Evolutionary conservation across 1,139 yeast genomes (phyloP).

Genomic region (Barnettozyma hawaiiensis): DNA sequence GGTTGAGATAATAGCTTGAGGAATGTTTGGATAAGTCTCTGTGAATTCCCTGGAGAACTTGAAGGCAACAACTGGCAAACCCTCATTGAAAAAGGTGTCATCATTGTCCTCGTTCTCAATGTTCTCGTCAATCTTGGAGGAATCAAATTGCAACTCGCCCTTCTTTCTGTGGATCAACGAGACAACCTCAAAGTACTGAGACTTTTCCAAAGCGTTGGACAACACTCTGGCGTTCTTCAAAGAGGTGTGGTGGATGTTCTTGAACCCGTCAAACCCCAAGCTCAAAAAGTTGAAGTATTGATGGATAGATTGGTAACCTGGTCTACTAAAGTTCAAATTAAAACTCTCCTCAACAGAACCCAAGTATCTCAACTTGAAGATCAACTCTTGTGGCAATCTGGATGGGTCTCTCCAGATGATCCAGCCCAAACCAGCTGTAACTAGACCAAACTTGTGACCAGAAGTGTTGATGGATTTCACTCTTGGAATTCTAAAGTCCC

Average conservation of each 20-base stretch:
- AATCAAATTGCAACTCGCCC: slow-evolving; percentile 30
- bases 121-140: slow-evolving; percentile 20
- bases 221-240: slow-evolving; percentile 66
- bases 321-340: slow-evolving; percentile 83
- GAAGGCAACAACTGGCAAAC: slow-evolving; percentile 89
- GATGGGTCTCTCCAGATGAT: slow-evolving; percentile 68
- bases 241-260: slow-evolving; percentile 55
- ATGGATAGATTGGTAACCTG: slow-evolving; percentile 85
- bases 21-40: slow-evolving; percentile 66
- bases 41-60: slow-evolving; percentile 56
- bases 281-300: slow-evolving; percentile 79
- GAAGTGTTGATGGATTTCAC: slow-evolving; percentile 87
- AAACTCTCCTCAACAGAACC: slow-evolving; percentile 90
- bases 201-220: slow-evolving; percentile 57
- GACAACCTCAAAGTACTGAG: slow-evolving; percentile 65
- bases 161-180: slow-evolving; percentile 67
- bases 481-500: slow-evolving; percentile 79
- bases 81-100: slow-evolving; percentile 49
- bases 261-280: slow-evolving; percentile 67
- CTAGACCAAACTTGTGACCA: slow-evolving; percentile 89
- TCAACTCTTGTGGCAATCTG: slow-evolving; percentile 62
- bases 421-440: slow-evolving; percentile 93
- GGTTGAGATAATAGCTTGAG: slow-evolving; percentile 73
- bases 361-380: slow-evolving; percentile 75
- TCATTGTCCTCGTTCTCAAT: slow-evolving; percentile 32